phyloP scores from a whole-genome alignment of 768 basidiomycete species.

The Pleurotus giganteus region DNA sequence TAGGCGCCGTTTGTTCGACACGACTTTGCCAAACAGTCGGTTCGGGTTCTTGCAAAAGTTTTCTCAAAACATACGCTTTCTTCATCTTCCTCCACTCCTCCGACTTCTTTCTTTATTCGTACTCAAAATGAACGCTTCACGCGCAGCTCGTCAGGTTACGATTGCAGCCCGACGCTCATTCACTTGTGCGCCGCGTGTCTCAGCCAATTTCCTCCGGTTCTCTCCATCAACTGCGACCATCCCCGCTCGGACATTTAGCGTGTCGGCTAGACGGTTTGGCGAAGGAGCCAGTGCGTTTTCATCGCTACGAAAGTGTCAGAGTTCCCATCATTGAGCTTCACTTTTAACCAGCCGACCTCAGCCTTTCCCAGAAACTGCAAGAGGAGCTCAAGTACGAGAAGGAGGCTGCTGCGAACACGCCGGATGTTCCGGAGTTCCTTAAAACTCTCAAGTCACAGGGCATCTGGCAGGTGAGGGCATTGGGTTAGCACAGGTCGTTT shows the following conservation, averaged over 20 bases:
- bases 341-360: constrained; percentile 58
- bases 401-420: constrained; percentile 42
- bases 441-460: constrained; percentile 69
- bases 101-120: constrained; percentile 1
- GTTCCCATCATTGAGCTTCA: constrained; percentile 7
- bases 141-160: constrained; percentile 57
- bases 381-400: constrained; percentile 88
- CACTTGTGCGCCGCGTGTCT: constrained; percentile 25
- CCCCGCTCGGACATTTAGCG: constrained; percentile 41
- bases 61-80: not conserved
- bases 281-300: constrained; percentile 42
- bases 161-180: constrained; percentile 31
- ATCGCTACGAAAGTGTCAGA: not conserved
- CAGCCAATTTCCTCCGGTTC: constrained; percentile 21
- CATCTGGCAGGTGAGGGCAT: constrained; percentile 70
- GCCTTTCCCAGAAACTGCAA: constrained; percentile 69
- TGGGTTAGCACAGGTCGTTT: not conserved
- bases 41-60: not conserved
- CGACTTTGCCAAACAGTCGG: constrained; percentile 6
- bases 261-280: constrained; percentile 39
- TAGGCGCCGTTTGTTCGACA: not conserved
- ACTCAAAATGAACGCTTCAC: constrained; percentile 57
- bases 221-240: constrained; percentile 17
- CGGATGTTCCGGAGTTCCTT: constrained; percentile 68
- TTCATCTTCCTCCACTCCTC: not conserved